Evolutionary conservation across 208 protist species (phyloP), one percentile per base, ranked within the genome.

Genomic region (Trypanosoma theileri): DNA sequence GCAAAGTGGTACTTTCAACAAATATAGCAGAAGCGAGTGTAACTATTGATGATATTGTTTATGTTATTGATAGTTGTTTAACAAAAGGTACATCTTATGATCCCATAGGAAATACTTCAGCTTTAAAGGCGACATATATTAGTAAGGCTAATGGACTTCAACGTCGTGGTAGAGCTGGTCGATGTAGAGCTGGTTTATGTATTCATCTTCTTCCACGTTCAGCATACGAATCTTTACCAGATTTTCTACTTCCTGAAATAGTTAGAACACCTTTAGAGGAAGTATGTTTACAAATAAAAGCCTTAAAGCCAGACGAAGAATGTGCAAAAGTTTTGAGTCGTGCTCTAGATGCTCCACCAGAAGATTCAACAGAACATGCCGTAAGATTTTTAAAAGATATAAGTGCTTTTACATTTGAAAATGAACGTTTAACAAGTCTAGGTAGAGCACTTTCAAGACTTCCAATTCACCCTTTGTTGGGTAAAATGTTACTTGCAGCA

Each of bases 21-120:
- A 98, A 98, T 64, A 98, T 99, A 60, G 98, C 98, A 17, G 98
- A 99, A 78, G 98, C 96, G 11, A 97, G 89, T 62, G 92, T 99
- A 55, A 99, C 98, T 0, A 98, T 99, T 61, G 92, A 98, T 79
- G 94, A 96, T 57, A 85, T 98, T 71, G 81, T 89, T 31, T 98
- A 91, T 73, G 98, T 99, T 17, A 92, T 99, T 78, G 98, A 99
- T 79, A 89, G 83, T 65, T 95, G 98, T 13, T 82, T 97, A 14
- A 76, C 93, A 28, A 99, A 98, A 83, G 82, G 88, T 45, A 96
- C 89, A 6, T 84, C 74, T 50, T 98, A 96, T 75, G 87, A 96
- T 60, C 77, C 87, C 21, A 28, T 66, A 16, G 88, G 78, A n/a
- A 92, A 94, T 71, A 89, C 87, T 9, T 86, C 84, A 17, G 67